Conservation (phyloP, 352 stramenopile genomes). For the Phytopythium oedochilum region DNA sequence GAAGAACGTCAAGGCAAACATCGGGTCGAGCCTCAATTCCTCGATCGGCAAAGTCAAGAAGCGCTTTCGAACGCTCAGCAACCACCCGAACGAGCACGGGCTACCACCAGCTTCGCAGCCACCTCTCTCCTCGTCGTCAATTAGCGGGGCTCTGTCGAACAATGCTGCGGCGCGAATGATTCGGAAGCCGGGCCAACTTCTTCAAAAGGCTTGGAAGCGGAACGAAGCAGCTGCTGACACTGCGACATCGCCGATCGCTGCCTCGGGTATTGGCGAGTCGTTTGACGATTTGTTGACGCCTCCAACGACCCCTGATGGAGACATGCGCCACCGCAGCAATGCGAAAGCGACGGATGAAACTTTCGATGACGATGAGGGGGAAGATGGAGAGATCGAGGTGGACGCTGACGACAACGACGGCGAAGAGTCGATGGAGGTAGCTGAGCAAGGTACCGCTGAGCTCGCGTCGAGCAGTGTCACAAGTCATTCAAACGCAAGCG, state of each 20-base stretch:
- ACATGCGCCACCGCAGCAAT: constrained; percentile 11
- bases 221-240: constrained; percentile 14
- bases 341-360: neutral
- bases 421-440: neutral
- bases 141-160: constrained; percentile 11
- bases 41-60: constrained; percentile 74
- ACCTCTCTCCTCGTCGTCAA: constrained; percentile 8
- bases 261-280: constrained; percentile 5
- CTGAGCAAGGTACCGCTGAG: neutral
- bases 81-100: constrained; percentile 36
- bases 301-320: constrained; percentile 13
- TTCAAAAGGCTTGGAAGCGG: constrained; percentile 59
- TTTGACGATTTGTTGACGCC: constrained; percentile 21
- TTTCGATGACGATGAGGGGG: constrained; percentile 4
- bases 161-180: constrained; percentile 61
- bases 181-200: constrained; percentile 54
- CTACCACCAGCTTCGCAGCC: constrained; percentile 18
- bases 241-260: constrained; percentile 15
- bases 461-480: neutral
- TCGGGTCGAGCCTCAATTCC: constrained; percentile 67
- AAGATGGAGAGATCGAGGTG: neutral
- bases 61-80: constrained; percentile 55
- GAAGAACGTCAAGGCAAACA: constrained; percentile 69
- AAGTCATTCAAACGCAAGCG: neutral
- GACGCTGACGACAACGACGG: constrained; percentile 6